A percentile compares a stretch with the other conserved stretches of the same genome.
Evolutionary conservation across 495 filamentous ascomycete species (phyloP).

Genomic region (Lepraria neglecta): DNA sequence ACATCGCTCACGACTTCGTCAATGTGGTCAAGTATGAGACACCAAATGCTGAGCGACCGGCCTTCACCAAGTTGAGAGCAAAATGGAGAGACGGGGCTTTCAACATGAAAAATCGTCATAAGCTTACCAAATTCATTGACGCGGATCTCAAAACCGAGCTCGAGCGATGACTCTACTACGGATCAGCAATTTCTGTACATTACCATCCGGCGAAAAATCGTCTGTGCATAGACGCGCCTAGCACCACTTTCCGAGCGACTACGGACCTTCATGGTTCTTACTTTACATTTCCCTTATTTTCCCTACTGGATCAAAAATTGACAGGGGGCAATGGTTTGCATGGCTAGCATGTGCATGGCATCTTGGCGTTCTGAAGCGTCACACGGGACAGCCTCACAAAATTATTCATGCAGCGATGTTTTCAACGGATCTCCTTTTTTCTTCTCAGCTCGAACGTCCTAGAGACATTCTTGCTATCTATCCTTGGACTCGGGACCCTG

Average conservation of each 20-base stretch:
- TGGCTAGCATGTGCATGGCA: conserved; percentile 19
- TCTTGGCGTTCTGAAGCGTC: conserved; percentile 17
- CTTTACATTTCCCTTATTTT: background rate
- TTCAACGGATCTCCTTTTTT: conserved; percentile 12
- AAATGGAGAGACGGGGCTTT: conserved; percentile 50
- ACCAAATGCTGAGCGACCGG: conserved; percentile 34
- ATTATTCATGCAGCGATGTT: conserved; percentile 17
- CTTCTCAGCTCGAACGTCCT: conserved; percentile 4
- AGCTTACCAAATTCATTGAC: conserved; percentile 30
- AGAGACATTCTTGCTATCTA: conserved; percentile 10
- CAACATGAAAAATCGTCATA: conserved; percentile 51
- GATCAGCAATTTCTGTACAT: conserved; percentile 1
- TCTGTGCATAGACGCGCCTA: conserved; percentile 4
- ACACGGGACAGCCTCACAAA: background rate
- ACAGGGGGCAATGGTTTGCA: conserved; percentile 3
- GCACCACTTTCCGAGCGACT: background rate
- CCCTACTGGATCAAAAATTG: conserved; percentile 9
- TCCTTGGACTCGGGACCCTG: conserved; percentile 9
- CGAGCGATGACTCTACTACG: conserved; percentile 19
- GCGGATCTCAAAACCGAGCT: conserved; percentile 27
- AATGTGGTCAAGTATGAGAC: conserved; percentile 43
- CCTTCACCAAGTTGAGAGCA: conserved; percentile 45
- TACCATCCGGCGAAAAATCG: background rate
- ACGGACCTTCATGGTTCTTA: background rate
- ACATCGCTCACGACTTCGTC: conserved; percentile 49